phyloP scores from a whole-genome alignment of 495 filamentous ascomycete genomes.

The Aspergillus nidulans region DNA sequence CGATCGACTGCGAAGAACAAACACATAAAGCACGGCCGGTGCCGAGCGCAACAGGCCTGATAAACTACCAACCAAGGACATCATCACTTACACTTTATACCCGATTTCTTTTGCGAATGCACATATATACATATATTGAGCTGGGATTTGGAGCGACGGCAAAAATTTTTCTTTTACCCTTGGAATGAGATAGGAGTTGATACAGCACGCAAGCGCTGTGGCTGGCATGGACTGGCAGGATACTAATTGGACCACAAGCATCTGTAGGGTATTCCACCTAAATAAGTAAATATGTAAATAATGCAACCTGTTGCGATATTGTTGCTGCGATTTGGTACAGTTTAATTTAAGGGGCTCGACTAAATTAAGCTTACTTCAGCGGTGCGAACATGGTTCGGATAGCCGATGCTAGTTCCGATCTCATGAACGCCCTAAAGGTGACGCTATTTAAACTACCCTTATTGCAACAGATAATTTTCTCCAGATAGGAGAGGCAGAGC shows the following conservation, averaged over 20 bases:
- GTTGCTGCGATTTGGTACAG: no score
- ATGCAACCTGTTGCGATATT: no score
- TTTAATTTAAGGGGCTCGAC: no score
- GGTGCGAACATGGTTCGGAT: no score
- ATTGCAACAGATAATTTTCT: no score
- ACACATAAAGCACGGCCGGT: conserved; percentile 7
- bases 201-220: background rate
- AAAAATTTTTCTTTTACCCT: background rate
- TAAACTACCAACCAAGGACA: background rate
- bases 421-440: no score
- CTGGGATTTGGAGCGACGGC: background rate
- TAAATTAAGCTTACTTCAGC: no score
- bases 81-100: background rate
- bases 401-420: no score
- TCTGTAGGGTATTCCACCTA: background rate
- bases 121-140: background rate
- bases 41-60: background rate
- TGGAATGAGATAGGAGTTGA: background rate
- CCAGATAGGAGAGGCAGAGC: no score
- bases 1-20: conserved; percentile 12
- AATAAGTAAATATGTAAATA: no score
- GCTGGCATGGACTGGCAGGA: background rate
- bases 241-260: background rate
- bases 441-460: no score
- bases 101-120: background rate